Evolutionary conservation across 2,329 filamentous ascomycete species (phyloP), one percentile per base, ranked within the genome.

Genomic region (Macrophomina pseudophaseolina): DNA sequence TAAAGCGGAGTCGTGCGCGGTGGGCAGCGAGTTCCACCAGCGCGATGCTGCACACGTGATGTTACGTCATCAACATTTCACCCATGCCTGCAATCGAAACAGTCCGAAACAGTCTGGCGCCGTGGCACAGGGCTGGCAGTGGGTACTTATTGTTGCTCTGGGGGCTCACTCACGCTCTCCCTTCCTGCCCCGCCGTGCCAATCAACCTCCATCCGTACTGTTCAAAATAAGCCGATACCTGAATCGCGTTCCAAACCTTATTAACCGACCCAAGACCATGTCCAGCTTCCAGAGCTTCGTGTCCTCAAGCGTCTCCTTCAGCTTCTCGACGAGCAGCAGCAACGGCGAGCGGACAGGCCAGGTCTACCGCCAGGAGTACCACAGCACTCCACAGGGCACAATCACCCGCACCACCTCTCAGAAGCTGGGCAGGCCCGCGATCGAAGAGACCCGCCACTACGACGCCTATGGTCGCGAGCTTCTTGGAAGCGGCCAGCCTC

Each of bases 401-500:
- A 73, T 71, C 3, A 70, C 74, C 8, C 70, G 68, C 32, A 71
- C 72, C 6, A 69, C 74, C 14, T 70, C 67, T 0, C 76, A 78
- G 53, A 74, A 72, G 51, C 33, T 74, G 6, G 75, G 76, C 23
- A 69, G 75, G 59, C 72, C 74, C 2, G 66, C 68, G 1, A 58
- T 74, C 8, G 58, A 72, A 49, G 71, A 76, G 52, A 73, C 70
- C 14, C 68, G 69, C 16, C 71, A 71, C 54, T 78, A 71, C 62
- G 76, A 78, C 65, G 33, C 69, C 1, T 65, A 71, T 46, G 76
- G 76, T 18, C 73, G 72, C 16, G 70, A 75, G 68, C 51, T 74
- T 32, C 62, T 73, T 18, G 60, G 60, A n/a, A 64, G 48, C 40
- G 49, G 49, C 51, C 64, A 65, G 52, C 52, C 52, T 12, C n/a